These are phyloP conservation scores for Brachypodium distachyon DNA, from an alignment of 202 grass and related monocot genomes.

Conservation along the genomic window DNA sequence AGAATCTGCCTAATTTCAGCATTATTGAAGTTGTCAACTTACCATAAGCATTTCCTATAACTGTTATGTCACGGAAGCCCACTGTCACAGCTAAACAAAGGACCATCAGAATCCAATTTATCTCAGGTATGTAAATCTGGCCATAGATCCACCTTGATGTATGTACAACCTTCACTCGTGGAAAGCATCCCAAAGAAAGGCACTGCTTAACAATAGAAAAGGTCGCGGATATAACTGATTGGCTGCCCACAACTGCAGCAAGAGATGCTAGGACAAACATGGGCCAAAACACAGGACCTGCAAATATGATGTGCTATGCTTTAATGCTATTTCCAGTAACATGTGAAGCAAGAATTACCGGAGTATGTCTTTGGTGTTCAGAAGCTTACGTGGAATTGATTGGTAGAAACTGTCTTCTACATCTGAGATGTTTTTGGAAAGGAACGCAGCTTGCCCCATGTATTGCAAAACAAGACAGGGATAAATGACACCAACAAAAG, in stretches of 20 bases:
- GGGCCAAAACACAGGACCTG: slow-evolving; percentile 73
- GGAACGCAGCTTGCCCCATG: slow-evolving; percentile 80
- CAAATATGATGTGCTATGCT: slow-evolving; percentile 19
- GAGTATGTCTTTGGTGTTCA: not conserved
- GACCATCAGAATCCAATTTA: slow-evolving; percentile 87
- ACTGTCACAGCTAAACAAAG: slow-evolving; percentile 66
- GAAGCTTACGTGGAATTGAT: slow-evolving; percentile 58
- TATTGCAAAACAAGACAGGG: slow-evolving; percentile 77
- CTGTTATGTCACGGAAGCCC: slow-evolving; percentile 51
- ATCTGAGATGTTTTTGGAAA: slow-evolving; percentile 42
- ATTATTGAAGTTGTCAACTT: slow-evolving; percentile 27
- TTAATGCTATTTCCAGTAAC: not conserved
- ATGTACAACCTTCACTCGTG: slow-evolving; percentile 71
- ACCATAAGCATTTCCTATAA: slow-evolving; percentile 88
- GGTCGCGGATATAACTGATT: slow-evolving; percentile 77
- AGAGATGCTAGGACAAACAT: slow-evolving; percentile 67
- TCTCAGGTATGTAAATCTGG: slow-evolving; percentile 91
- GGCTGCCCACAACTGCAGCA: slow-evolving; percentile 67
- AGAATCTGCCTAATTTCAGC: not conserved
- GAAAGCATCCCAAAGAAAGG: slow-evolving; percentile 73
- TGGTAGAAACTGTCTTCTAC: slow-evolving; percentile 51
- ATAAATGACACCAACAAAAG: slow-evolving; percentile 61
- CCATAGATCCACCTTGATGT: slow-evolving; percentile 80
- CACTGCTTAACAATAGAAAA: slow-evolving; percentile 84
- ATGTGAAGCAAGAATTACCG: not conserved